Conservation (phyloP, 345 rosid genomes). For the Pistacia atlantica region DNA sequence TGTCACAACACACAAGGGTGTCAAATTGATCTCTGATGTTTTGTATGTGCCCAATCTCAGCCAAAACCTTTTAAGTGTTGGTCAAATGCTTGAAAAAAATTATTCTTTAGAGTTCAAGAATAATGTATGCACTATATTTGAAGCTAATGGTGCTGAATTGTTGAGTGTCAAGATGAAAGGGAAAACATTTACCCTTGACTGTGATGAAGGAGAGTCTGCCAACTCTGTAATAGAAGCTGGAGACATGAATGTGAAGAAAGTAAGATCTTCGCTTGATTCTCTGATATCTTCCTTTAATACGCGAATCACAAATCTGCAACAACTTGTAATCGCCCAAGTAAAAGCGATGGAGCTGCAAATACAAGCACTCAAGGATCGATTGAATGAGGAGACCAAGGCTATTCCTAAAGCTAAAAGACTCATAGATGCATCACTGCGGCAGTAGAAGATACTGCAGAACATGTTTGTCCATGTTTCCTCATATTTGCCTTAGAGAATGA, state of each 20-base stretch:
- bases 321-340: conserved; percentile 86
- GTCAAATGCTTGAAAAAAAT: not conserved
- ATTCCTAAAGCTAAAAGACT: conserved; percentile 89
- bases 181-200: too few species aligned
- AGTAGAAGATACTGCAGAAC: conserved; percentile 74
- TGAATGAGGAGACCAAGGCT: conserved; percentile 77
- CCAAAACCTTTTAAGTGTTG: not conserved
- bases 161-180: too few species aligned
- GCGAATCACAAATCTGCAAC: conserved; percentile 79
- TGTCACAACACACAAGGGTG: not conserved
- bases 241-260: conserved; percentile 64
- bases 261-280: conserved; percentile 71
- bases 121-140: too few species aligned
- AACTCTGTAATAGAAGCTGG: not conserved
- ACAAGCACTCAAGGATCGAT: conserved; percentile 68
- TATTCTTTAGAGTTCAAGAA: too few species aligned
- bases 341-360: conserved; percentile 85
- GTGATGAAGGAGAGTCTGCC: too few species aligned
- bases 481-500: conserved; percentile 43
- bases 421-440: conserved; percentile 65
- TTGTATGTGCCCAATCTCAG: not conserved
- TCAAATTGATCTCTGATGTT: not conserved
- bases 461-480: conserved; percentile 59
- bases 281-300: conserved; percentile 66
- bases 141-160: too few species aligned